Conservation (phyloP, 768 basidiomycete genomes). For the Dacryopinax spathularia region DNA sequence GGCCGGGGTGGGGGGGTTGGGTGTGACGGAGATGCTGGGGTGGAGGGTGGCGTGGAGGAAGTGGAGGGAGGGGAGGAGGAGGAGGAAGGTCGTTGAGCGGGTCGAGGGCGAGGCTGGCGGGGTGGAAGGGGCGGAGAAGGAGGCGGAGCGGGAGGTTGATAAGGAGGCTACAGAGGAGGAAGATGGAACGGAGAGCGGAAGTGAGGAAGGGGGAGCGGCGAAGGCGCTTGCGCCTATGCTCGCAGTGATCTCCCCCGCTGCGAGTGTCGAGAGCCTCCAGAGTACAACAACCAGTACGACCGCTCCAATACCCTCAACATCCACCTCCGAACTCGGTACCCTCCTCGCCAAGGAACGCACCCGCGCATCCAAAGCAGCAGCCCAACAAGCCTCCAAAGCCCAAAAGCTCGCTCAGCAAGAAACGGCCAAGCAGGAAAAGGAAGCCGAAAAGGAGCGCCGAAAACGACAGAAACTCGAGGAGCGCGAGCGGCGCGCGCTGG, state of each 20-base stretch:
- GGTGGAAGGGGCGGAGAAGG: slow-evolving; percentile 33
- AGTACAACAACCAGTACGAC: slow-evolving; percentile 73
- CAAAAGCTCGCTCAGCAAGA: not conserved
- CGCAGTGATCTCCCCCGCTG: slow-evolving; percentile 59
- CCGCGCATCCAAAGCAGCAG: slow-evolving; percentile 54
- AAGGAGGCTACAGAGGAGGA: slow-evolving; percentile 31
- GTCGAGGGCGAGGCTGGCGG: slow-evolving; percentile 29
- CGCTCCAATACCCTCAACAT: slow-evolving; percentile 61
- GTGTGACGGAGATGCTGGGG: not conserved
- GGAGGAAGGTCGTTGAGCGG: slow-evolving; percentile 38
- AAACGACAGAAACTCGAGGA: not conserved
- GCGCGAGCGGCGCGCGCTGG: slow-evolving; percentile 26
- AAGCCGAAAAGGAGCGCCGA: not conserved
- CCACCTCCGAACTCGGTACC: slow-evolving; percentile 13
- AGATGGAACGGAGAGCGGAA: slow-evolving; percentile 51
- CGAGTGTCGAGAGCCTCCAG: slow-evolving; percentile 49
- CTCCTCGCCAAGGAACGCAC: slow-evolving; percentile 27
- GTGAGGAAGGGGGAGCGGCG: slow-evolving; percentile 40
- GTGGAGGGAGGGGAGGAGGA: slow-evolving; percentile 80
- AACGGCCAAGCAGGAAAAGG: not conserved
- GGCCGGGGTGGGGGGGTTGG: not conserved
- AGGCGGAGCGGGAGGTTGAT: slow-evolving; percentile 41
- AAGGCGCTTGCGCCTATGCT: slow-evolving; percentile 42
- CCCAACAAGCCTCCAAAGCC: slow-evolving; percentile 28
- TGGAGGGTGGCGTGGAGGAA: slow-evolving; percentile 36